Evolutionary conservation across 2,329 filamentous ascomycete species (phyloP).

Genomic region (Coniochaeta ligniaria): DNA sequence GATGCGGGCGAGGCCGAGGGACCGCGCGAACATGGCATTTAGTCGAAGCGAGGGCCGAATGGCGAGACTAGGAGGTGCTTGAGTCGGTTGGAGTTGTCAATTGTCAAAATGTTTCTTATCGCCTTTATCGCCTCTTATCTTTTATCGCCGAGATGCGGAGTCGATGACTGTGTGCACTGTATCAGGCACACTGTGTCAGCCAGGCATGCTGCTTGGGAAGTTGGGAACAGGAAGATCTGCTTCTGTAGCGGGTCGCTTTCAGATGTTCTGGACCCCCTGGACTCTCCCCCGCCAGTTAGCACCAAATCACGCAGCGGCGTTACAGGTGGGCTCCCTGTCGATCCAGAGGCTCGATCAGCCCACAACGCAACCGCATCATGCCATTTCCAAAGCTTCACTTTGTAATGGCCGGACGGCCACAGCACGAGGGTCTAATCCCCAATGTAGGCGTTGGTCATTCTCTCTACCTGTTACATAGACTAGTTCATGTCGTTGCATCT

Average conservation of each 20-base stretch:
- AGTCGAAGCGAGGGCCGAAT: neutral
- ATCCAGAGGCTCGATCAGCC: neutral
- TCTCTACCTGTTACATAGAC: neutral
- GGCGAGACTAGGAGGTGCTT: neutral
- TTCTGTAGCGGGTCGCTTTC: neutral
- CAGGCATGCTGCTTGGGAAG: no score
- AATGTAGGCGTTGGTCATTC: neutral
- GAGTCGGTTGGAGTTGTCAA: no score
- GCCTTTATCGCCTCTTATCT: neutral
- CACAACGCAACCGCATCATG: slow-evolving; percentile 1
- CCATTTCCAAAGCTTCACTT: slow-evolving; percentile 1
- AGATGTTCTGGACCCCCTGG: neutral
- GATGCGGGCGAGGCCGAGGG: neutral
- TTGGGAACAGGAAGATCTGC: no score
- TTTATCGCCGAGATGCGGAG: neutral
- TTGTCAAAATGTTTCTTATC: neutral
- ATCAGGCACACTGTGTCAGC: no score
- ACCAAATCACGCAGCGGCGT: neutral
- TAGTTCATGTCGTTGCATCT: neutral
- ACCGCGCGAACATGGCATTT: neutral
- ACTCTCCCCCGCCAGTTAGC: neutral
- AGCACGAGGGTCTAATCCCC: neutral
- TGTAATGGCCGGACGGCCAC: neutral
- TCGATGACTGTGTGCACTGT: neutral
- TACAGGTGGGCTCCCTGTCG: neutral